Evolutionary conservation across 2,329 filamentous ascomycete genomes (phyloP), one percentile per base, ranked within the genome.

Genomic region (Fragosphaeria purpurea): DNA sequence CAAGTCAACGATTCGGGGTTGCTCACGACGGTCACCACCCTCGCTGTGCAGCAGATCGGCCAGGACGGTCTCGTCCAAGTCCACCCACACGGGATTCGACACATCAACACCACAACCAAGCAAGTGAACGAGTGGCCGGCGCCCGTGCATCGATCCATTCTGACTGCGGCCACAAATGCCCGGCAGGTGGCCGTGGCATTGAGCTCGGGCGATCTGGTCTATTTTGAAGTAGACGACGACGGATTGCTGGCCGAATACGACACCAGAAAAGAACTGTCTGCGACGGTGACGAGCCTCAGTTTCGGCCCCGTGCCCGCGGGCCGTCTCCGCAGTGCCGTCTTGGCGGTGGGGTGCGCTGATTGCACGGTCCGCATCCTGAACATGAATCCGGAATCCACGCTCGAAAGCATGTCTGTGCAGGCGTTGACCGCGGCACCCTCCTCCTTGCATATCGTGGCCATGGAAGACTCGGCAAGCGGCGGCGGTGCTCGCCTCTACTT

Each of bases 321-420:
- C 33, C 83, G 89, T 45, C 73, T 91, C 41, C 79, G 94, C 63
- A 95, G 90, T 64, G 88, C 88, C 1, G 98, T 94, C 70, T 75
- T 97, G 48, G 94, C 94, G 41, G 91, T 99, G 43, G 94, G 94
- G 6, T 97, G 91, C 63, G 93, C 96, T 61, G 93, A 99, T 66
- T 89, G 88, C 53, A 97, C 93, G 1, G 93, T 98, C 48, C 86
- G 93, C 48, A 88, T 98, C 48, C 77, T 95, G 50, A 95, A 88
- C 61, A 71, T 96, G 34, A 88, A 94, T 61, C 88, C 89, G 0
- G 90, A 96, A 57, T 86, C 87, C 3, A 95, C 89, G 0, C 72
- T 98, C 8, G 88, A 95, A 65, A 93, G 85, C 65, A 95, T 95
- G 63, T 96, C 89, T 4, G 87, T 98, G 4, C 93, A 97, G 66